phyloP scores from a whole-genome alignment of 23 red algal species.

The Cyanidioschyzon merolae region DNA sequence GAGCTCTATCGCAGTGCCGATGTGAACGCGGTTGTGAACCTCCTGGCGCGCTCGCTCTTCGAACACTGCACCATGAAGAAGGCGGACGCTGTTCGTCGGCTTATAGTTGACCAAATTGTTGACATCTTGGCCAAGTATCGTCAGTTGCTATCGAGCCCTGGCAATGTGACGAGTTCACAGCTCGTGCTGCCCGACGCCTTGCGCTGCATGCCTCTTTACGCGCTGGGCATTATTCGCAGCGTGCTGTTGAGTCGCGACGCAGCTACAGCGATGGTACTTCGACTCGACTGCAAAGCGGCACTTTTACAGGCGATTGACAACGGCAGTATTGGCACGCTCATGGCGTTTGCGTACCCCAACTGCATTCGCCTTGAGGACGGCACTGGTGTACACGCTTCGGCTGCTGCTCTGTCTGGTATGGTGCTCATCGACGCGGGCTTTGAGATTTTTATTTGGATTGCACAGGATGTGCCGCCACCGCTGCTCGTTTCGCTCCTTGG shows the following conservation, averaged over 20 bases:
- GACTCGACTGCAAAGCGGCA: slow-evolving; percentile 78
- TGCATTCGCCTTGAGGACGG: slow-evolving; percentile 55
- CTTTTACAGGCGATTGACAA: slow-evolving; percentile 47
- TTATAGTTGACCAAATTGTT: slow-evolving; percentile 53
- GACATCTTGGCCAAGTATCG: slow-evolving; percentile 61
- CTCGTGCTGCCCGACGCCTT: slow-evolving; percentile 75
- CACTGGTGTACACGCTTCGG: slow-evolving; percentile 31
- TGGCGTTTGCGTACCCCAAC: slow-evolving; percentile 63
- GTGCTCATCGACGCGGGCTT: slow-evolving; percentile 71
- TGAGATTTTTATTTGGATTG: slow-evolving; percentile 58
- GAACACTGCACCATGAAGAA: slow-evolving; percentile 47
- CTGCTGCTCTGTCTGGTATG: slow-evolving; percentile 33
- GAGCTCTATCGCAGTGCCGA: slow-evolving; percentile 71
- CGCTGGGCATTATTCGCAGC: slow-evolving; percentile 58
- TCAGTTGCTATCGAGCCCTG: slow-evolving; percentile 32
- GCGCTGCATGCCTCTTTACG: slow-evolving; percentile 63
- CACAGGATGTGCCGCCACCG: slow-evolving; percentile 24
- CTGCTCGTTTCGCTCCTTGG: slow-evolving; percentile 42
- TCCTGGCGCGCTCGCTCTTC: slow-evolving; percentile 41
- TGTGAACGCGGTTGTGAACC: slow-evolving; percentile 50
- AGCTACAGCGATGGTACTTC: slow-evolving; percentile 46
- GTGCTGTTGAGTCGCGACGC: slow-evolving; percentile 66
- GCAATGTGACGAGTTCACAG: slow-evolving; percentile 18
- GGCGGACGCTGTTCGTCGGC: slow-evolving; percentile 45
- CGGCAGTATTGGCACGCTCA: slow-evolving; percentile 37